Conservation (phyloP, 345 rosid species). For the Euphorbia tirucalli region DNA sequence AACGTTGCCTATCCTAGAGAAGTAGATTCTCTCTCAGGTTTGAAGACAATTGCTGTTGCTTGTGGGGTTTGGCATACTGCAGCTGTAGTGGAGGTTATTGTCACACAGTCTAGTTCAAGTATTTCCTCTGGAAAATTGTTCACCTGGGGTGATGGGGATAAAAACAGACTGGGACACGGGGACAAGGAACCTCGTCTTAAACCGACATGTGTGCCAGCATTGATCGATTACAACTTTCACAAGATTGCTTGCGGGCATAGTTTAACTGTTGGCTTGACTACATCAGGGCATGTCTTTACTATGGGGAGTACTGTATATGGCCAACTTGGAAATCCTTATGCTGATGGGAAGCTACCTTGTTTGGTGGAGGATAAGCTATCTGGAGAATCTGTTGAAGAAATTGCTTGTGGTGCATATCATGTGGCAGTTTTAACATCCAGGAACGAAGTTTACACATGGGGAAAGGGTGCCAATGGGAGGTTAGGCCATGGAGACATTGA, state of each 20-base stretch:
- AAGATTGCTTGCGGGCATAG: conserved; percentile 93
- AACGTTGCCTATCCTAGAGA: conserved; percentile 69
- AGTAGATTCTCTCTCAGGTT: conserved; percentile 82
- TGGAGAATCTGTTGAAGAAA: conserved; percentile 76
- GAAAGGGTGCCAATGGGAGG: conserved; percentile 96
- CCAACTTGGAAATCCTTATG: conserved; percentile 82
- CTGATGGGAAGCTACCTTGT: conserved; percentile 80
- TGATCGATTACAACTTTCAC: conserved; percentile 72
- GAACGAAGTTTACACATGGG: conserved; percentile 93
- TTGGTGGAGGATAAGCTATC: conserved; percentile 63
- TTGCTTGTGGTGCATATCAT: conserved; percentile 89
- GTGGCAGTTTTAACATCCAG: conserved; percentile 74
- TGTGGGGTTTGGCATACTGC: conserved; percentile 99
- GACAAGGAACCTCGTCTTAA: conserved; percentile 84
- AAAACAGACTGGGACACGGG: conserved; percentile 91
- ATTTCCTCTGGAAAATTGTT: conserved; percentile 79
- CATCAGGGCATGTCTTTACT: conserved; percentile 68
- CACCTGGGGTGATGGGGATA: conserved; percentile 99
- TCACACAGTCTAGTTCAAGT: conserved; percentile 70
- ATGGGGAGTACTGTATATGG: conserved; percentile 97
- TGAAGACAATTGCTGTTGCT: conserved; percentile 76
- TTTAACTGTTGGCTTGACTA: conserved; percentile 84
- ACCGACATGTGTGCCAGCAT: conserved; percentile 88
- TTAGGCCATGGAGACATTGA: conserved; percentile 91
- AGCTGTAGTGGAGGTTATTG: conserved; percentile 91